phyloP scores from a whole-genome alignment of 2,329 filamentous ascomycete genomes.

The Aspergillus quadrilineatus region DNA sequence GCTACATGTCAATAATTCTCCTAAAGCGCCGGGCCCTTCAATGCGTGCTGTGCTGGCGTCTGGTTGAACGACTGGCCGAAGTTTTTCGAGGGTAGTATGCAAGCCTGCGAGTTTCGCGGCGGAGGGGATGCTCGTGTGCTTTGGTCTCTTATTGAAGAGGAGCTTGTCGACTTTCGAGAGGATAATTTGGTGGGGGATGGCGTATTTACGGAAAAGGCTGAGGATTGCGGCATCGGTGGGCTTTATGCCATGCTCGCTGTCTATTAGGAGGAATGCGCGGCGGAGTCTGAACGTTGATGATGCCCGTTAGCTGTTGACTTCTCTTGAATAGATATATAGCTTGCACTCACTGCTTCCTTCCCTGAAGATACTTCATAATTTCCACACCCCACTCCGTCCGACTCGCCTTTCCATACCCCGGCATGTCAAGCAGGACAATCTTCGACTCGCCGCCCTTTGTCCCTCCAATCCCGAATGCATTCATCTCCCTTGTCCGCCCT shows the following conservation, averaged over 20 bases:
- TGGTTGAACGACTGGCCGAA: conserved; percentile 46
- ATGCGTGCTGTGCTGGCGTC: conserved; percentile 32
- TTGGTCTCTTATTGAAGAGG: conserved; percentile 37
- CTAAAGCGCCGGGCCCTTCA: conserved; percentile 47
- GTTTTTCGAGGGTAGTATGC: conserved; percentile 37
- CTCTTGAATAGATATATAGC: not conserved
- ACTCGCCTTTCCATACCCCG: conserved; percentile 66
- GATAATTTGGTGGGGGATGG: conserved; percentile 64
- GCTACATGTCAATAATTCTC: conserved; percentile 62
- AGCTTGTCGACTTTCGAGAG: conserved; percentile 66
- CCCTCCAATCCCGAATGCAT: conserved; percentile 63
- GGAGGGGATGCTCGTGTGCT: conserved; percentile 33
- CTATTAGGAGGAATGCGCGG: conserved; percentile 64
- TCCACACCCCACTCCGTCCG: conserved; percentile 63
- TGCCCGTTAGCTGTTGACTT: not conserved
- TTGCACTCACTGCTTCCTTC: conserved; percentile 56
- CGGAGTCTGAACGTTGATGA: conserved; percentile 45
- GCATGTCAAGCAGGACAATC: conserved; percentile 67
- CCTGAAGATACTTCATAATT: conserved; percentile 66
- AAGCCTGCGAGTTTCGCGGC: conserved; percentile 34
- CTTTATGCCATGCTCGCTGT: conserved; percentile 64
- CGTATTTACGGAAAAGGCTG: conserved; percentile 54
- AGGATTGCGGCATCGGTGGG: conserved; percentile 59
- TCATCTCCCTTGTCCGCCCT: conserved; percentile 65
- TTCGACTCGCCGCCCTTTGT: conserved; percentile 44